Conservation (phyloP, 202 grass and related monocot genomes). For the Saccharum hybrid region DNA sequence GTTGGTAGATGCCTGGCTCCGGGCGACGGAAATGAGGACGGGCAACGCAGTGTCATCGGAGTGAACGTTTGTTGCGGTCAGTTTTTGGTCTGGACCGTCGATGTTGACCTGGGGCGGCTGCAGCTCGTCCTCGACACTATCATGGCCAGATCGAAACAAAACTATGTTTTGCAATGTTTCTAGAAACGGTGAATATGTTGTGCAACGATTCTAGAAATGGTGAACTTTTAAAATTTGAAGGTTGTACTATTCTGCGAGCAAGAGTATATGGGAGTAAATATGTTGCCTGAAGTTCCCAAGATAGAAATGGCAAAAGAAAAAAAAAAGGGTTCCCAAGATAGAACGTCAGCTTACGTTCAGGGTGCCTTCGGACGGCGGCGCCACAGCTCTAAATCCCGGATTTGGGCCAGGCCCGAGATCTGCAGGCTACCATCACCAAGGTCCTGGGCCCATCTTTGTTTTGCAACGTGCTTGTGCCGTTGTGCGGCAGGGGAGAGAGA, state of each 20-base stretch:
- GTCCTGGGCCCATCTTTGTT: background rate
- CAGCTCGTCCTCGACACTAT: conserved; percentile 31
- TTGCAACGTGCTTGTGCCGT: background rate
- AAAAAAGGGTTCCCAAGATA: too few relatives aligned
- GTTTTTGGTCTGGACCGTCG: conserved; percentile 29
- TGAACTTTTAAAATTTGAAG: background rate
- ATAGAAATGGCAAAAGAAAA: too few relatives aligned
- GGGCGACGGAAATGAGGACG: conserved; percentile 55
- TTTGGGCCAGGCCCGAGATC: background rate
- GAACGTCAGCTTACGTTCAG: too few relatives aligned
- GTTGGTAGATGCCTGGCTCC: conserved; percentile 6
- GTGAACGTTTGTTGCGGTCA: conserved; percentile 40
- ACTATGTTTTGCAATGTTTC: too few relatives aligned
- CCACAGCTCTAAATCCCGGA: too few relatives aligned
- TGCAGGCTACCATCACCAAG: background rate
- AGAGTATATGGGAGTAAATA: too few relatives aligned
- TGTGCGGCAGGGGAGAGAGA: background rate
- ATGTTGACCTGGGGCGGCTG: conserved; percentile 34
- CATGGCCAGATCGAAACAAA: conserved; percentile 28
- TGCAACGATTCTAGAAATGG: conserved; percentile 20
- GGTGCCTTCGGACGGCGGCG: too few relatives aligned
- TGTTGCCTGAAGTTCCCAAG: background rate
- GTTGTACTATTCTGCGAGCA: background rate
- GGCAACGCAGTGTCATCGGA: conserved; percentile 34
- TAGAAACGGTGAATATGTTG: too few relatives aligned